Evolutionary conservation across 139 green algal genomes (phyloP).

Genomic region (Chlorella sp.): DNA sequence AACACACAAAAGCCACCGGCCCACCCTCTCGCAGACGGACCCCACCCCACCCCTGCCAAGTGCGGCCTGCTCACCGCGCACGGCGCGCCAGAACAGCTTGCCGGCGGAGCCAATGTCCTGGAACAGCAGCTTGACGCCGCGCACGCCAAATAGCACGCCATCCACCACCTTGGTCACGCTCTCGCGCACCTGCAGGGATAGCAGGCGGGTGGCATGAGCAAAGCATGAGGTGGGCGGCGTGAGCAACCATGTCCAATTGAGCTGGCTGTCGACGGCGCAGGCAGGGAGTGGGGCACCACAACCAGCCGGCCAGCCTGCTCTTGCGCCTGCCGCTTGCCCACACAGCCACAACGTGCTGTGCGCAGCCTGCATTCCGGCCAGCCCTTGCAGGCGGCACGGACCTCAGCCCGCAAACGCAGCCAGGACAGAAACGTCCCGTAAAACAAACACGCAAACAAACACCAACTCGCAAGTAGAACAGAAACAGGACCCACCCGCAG

Average conservation of each 20-base stretch:
- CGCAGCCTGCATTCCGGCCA: too few species aligned
- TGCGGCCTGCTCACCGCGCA: constrained; percentile 50
- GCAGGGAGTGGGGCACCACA: too few species aligned
- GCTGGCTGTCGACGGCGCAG: too few species aligned
- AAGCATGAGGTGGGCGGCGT: background rate
- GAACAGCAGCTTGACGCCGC: constrained; percentile 83
- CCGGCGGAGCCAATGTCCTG: constrained; percentile 68
- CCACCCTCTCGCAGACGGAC: too few species aligned
- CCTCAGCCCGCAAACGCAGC: background rate
- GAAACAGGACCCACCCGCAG: constrained; percentile 44
- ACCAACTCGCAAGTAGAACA: background rate
- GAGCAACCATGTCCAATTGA: too few species aligned
- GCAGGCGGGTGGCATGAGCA: too few species aligned
- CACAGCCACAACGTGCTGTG: too few species aligned
- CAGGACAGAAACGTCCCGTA: background rate
- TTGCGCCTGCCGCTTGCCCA: too few species aligned
- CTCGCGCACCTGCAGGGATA: constrained; percentile 65
- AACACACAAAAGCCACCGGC: background rate
- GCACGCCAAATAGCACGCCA: constrained; percentile 80
- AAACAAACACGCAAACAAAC: background rate
- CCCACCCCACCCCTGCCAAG: too few species aligned
- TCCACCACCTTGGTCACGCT: constrained; percentile 64
- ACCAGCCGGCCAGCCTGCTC: too few species aligned
- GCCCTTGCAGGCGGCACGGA: too few species aligned
- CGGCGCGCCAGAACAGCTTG: constrained; percentile 79